phyloP scores from a whole-genome alignment of 352 stramenopile species.

The Globisporangium polare region DNA sequence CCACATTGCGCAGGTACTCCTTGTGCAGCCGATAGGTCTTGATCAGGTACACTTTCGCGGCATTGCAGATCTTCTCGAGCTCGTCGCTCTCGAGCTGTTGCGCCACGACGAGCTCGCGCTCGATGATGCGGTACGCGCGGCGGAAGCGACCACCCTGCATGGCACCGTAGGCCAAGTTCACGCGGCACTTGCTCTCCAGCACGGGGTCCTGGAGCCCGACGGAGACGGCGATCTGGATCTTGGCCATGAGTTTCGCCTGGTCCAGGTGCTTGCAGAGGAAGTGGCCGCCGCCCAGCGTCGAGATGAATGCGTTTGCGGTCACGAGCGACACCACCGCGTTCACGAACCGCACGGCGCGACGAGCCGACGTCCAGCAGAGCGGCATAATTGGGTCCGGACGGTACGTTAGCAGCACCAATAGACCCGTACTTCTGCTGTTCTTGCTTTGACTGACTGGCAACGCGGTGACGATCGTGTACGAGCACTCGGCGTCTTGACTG shows the following conservation, averaged over 20 bases:
- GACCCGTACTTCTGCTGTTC: not conserved
- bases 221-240: conserved; percentile 76
- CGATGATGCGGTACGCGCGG: conserved; percentile 47
- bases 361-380: conserved; percentile 58
- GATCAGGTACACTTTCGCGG: conserved; percentile 57
- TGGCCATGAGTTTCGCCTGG: conserved; percentile 68
- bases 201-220: conserved; percentile 68
- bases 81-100: conserved; percentile 47
- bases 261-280: conserved; percentile 75
- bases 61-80: conserved; percentile 53
- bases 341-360: conserved; percentile 61
- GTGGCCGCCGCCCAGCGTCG: conserved; percentile 73
- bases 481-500: conserved; percentile 13
- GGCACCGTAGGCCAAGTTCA: conserved; percentile 79
- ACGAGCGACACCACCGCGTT: conserved; percentile 69
- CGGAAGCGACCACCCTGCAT: conserved; percentile 66
- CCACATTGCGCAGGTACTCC: conserved; percentile 35
- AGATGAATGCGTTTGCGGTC: conserved; percentile 83
- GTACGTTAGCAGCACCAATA: conserved; percentile 43
- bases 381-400: conserved; percentile 40
- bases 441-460: not conserved
- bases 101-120: conserved; percentile 40
- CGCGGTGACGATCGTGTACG: conserved; percentile 19
- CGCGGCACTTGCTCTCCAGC: conserved; percentile 76
- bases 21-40: conserved; percentile 65